phyloP scores from a whole-genome alignment of 75 land plant species.

The Larix kaempferi region DNA sequence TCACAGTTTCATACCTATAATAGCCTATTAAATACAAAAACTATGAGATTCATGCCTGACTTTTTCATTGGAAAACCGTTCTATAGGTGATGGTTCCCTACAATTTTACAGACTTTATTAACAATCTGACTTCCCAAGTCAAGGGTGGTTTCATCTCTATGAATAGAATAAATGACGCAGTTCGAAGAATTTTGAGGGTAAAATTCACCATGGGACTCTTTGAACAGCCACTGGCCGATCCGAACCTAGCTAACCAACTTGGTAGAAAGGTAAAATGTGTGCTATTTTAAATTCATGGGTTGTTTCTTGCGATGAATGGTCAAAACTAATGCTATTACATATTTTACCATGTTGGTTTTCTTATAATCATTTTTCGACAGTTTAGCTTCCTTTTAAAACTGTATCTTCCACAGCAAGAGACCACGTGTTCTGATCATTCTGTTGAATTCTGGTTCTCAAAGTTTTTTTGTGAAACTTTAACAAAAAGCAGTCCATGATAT shows the following conservation, averaged over 20 bases:
- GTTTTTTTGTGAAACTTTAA: too few species aligned
- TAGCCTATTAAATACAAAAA: neutral
- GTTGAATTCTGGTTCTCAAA: too few species aligned
- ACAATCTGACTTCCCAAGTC: conserved; percentile 35
- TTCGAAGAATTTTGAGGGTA: conserved; percentile 60
- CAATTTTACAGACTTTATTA: conserved; percentile 44
- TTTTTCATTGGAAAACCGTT: neutral
- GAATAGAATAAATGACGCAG: conserved; percentile 79
- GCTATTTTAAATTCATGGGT: too few species aligned
- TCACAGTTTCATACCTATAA: neutral
- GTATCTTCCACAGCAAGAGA: too few species aligned
- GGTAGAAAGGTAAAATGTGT: conserved; percentile 26
- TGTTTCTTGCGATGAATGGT: neutral
- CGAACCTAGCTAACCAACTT: conserved; percentile 17
- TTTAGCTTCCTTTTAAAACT: neutral
- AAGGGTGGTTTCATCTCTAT: conserved; percentile 37
- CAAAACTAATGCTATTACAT: neutral
- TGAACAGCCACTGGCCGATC: conserved; percentile 61
- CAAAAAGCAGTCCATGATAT: too few species aligned
- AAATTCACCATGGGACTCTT: conserved; percentile 74
- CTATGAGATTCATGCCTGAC: too few species aligned
- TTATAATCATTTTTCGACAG: neutral
- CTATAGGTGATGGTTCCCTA: conserved; percentile 65
- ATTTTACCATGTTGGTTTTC: neutral
- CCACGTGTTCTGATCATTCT: too few species aligned